Base-by-base conservation (phyloP, 441 rosid species). In the Theobroma grandiflorum region DNA sequence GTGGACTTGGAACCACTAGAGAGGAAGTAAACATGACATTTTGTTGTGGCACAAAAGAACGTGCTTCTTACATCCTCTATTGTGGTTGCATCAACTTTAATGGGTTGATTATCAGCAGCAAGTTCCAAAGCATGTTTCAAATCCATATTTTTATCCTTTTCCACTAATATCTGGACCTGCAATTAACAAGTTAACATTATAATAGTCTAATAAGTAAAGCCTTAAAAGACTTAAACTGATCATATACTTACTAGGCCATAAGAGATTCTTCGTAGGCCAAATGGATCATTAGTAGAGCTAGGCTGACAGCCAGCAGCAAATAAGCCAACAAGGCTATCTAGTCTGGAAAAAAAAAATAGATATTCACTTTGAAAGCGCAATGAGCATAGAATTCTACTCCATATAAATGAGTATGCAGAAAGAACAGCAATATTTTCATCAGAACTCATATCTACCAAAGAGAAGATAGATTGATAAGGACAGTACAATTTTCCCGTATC, bases 251-350 rank as follows among this genome's bases (percentile, higher is more conserved):
- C 99, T 31, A 96, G 91, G 80, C 95, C 99, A 80, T 96, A 93
- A 65, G 99, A 94, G 82, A 93, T 95, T 88, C 99, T 93, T 81
- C 98, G 88, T 77, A 96, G 84, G 75, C 99, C 99, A 89, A 91
- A 95, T 72, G 98, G 98, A 79, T 97, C 99, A 85, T 89, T 94
- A 42, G 96, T 86, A 79, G 99, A 95, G 85, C 92, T 92, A 84
- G 98, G 99, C 87, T 92, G 98, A 89, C 98, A 94, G 82, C 98
- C 98, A 84, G 99, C 98, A 85, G 97, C 94, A 91, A 93, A 96
- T 83, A 96, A 87, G 81, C 99, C 97, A 78, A 95, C 92, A 78
- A 95, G 97, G 85, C 98, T 92, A 88, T 97, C 98, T 84, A 97
- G 82, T 87, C 99, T 97, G 91, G 79, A 87, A 77, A 42, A 62